phyloP scores from a whole-genome alignment of 2,329 filamentous ascomycete species.

The Fusarium palustre region DNA sequence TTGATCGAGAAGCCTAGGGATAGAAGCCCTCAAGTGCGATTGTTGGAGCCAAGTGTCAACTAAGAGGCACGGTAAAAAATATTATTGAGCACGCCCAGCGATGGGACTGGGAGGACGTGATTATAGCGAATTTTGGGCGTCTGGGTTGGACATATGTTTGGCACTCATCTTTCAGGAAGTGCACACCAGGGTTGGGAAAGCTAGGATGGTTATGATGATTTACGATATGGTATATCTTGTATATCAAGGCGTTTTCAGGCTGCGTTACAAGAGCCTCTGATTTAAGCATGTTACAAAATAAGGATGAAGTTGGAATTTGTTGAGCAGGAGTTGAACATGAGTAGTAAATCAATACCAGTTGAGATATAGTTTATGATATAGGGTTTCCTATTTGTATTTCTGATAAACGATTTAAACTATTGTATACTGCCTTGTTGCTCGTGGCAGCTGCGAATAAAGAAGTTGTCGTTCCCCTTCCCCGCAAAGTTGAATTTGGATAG shows the following conservation, averaged over 20 bases:
- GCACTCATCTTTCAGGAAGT: neutral
- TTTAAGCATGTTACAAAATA: neutral
- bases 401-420: neutral
- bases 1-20: conserved; percentile 67
- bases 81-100: neutral
- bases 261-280: neutral
- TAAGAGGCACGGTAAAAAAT: conserved; percentile 5
- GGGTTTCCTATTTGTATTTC: neutral
- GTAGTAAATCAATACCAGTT: conserved; percentile 2
- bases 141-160: neutral
- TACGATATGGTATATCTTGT: conserved; percentile 28
- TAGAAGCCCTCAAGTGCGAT: conserved; percentile 51
- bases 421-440: neutral
- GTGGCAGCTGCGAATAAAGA: neutral
- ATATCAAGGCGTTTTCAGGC: conserved; percentile 29
- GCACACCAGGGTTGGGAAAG: conserved; percentile 1
- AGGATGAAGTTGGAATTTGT: conserved; percentile 2
- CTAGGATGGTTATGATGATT: conserved; percentile 11
- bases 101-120: neutral
- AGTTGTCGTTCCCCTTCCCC: conserved; percentile 15
- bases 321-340: neutral
- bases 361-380: neutral
- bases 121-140: conserved; percentile 23
- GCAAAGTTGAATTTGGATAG: conserved; percentile 6
- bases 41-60: conserved; percentile 42